Evolutionary conservation across 345 rosid genomes (phyloP), one percentile per base, ranked within the genome.

Genomic region (Salix suchowensis): DNA sequence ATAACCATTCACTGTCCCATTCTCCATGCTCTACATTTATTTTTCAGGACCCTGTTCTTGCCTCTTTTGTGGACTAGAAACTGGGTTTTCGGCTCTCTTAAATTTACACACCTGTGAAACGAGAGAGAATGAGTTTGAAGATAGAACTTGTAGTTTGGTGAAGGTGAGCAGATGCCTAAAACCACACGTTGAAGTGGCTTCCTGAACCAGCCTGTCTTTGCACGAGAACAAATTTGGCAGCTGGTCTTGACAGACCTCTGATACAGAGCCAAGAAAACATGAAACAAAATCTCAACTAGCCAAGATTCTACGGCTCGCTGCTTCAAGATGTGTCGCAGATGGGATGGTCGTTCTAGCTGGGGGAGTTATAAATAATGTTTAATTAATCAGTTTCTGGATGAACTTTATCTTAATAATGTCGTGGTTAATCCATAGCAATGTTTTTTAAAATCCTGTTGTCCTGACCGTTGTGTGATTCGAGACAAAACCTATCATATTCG

Each of bases 21-120:
- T 79, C 81, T 81, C 86, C 86, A 82, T 82, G 4, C 6, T 55
- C 10, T 4, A 8, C n/a, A 4, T n/a, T 73, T 81, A 78, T 79
- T 86, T 82, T 67, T 79, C 80, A 77, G 46, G 37, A 9, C 9
- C 70, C 75, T 8, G 65, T 2, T 32, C 65, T 9, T 68, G 36
- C 40, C 14, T 65, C 34, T 15, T 65, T 7, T 10, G 18, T 28
- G 28, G 12, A 6, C 6, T 34, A 26, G 26, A 71, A 65, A 26
- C 37, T 13, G 34, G 34, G 34, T 30, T 42, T 30, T 65, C 1
- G 24, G 30, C 34, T 30, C 11, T 4, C 40, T 30, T 50, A 34
- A 26, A 16, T 66, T 46, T 30, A 3, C 34, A 16, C 14, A 30
- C 12, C 46, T 12, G 58, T 32, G 37, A 2, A 48, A 28, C 10